phyloP scores from a whole-genome alignment of 2,329 filamentous ascomycete species.

The Chrysosporium queenslandicum region DNA sequence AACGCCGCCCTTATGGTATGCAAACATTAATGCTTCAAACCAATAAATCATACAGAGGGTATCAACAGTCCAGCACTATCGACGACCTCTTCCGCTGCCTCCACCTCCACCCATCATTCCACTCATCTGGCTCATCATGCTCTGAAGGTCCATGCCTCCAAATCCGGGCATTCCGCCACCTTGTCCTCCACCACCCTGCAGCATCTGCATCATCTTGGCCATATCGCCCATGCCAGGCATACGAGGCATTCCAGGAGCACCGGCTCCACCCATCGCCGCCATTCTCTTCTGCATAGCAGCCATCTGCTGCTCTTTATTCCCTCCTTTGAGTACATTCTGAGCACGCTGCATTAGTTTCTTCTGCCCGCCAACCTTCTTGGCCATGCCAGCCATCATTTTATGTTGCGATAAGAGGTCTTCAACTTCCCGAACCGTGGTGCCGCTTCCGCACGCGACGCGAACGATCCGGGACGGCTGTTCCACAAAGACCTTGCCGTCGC shows the following conservation, averaged over 20 bases:
- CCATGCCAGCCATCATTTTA: constrained; percentile 98
- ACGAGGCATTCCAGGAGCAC: constrained; percentile 47
- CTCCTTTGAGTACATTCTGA: constrained; percentile 80
- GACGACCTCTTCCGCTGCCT: constrained; percentile 27
- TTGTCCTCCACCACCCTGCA: constrained; percentile 62
- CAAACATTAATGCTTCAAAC: constrained; percentile 1
- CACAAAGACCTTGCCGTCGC: constrained; percentile 86
- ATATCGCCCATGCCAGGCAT: constrained; percentile 61
- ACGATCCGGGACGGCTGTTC: constrained; percentile 91
- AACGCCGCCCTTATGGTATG: constrained; percentile 4
- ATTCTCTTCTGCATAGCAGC: constrained; percentile 95
- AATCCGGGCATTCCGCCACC: constrained; percentile 55
- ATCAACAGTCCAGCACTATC: constrained; percentile 12
- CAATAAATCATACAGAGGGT: neutral
- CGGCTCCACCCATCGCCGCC: constrained; percentile 77
- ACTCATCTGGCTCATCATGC: constrained; percentile 69
- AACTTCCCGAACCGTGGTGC: constrained; percentile 83
- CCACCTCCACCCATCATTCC: constrained; percentile 45
- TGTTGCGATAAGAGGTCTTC: constrained; percentile 97
- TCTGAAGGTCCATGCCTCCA: constrained; percentile 52
- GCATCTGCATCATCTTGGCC: constrained; percentile 96
- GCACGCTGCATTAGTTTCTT: constrained; percentile 97
- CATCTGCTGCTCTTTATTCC: constrained; percentile 85
- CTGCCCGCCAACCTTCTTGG: constrained; percentile 95
- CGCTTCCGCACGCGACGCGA: constrained; percentile 76